Evolutionary conservation across 2,329 filamentous ascomycete genomes (phyloP), one percentile per base, ranked within the genome.

Genomic region (Metarhizium sp.): DNA sequence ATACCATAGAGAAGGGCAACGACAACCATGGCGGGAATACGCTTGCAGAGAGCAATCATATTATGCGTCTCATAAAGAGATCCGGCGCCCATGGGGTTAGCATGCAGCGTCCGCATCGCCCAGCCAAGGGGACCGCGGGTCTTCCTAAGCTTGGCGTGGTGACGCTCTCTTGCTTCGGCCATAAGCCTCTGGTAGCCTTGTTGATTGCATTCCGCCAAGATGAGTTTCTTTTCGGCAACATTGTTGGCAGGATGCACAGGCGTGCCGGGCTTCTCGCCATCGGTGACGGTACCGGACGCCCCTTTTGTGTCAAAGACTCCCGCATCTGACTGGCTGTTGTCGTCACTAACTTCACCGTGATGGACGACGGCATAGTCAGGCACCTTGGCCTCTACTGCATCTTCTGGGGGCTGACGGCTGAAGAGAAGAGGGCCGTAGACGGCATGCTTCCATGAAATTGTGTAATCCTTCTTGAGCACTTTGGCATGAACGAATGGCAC

Each of bases 351-450:
- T 2, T 79, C 71, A 0, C 80, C 78, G 4, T 89, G 75, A 68
- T 92, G 87, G 32, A 92, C 73, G 43, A 92, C 87, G 48, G 86
- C 85, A 66, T 92, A 92, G 75, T 92, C 79, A 67, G 87, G 88
- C 8, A 92, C 83, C 3, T 72, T 69, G 60, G 82, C 81, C 25
- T 67, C 60, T 55, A 84, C 78, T 42, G 76, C 75, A 47, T 79
- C 77, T 0, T 73, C 70, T 18, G 78, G 77, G 20, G 75, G 68
- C 0, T 79, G 75, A 47, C 87, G 86, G 36, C 70, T 76, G 74
- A 82, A 80, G 53, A 88, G 79, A 0, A 83, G 72, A 48, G 87
- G 87, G 0, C 87, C 87, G 58, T 77, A 67, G 66, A 85, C 57
- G 64, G 84, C 72, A 67, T 81, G 76, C 69, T 75, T 88, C 80